These are phyloP conservation scores for Purshia tridentata DNA, from an alignment of 306 rosid species.

Conservation along the genomic window DNA sequence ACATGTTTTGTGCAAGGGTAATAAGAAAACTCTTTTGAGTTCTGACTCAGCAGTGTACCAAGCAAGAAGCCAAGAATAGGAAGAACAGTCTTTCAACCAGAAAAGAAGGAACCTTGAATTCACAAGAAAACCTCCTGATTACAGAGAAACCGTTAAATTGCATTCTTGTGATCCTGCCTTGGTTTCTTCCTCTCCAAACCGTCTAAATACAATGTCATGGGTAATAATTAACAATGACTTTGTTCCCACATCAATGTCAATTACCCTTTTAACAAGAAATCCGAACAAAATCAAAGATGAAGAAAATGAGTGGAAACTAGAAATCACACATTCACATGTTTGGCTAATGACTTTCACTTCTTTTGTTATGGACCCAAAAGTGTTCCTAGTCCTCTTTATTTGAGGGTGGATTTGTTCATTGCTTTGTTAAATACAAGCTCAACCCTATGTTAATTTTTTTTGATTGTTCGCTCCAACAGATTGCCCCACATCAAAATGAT, in stretches of 20 bases:
- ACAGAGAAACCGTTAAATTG: not conserved
- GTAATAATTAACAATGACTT: not conserved
- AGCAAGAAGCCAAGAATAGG: not conserved
- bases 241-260: not conserved
- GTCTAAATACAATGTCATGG: not conserved
- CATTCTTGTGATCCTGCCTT: not conserved
- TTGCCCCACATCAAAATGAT: not conserved
- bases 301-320: too few relatives aligned
- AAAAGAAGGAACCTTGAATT: not conserved
- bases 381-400: not conserved
- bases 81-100: not conserved
- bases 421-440: not conserved
- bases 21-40: not conserved
- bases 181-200: not conserved
- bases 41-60: not conserved
- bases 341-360: not conserved
- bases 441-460: not conserved
- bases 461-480: not conserved
- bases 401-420: not conserved
- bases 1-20: not conserved
- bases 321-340: not conserved
- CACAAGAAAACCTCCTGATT: not conserved
- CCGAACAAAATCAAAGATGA: not conserved
- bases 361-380: not conserved
- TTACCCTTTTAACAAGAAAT: not conserved